phyloP scores from a whole-genome alignment of 192 early-diverging fungal species.

The Linnemannia elongata region DNA sequence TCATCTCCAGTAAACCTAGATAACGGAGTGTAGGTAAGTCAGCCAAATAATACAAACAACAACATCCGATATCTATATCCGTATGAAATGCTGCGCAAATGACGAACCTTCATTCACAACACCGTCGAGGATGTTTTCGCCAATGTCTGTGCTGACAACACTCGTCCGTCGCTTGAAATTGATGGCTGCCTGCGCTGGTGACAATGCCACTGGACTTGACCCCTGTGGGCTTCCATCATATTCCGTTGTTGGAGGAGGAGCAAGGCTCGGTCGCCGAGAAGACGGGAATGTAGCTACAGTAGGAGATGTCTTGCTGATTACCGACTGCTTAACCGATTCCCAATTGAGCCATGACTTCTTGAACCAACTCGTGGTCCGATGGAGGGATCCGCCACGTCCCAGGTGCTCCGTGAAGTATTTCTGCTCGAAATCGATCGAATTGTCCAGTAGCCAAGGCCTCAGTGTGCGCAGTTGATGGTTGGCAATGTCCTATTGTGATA shows the following conservation, averaged over 20 bases:
- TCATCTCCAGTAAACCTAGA: slow-evolving; percentile 52
- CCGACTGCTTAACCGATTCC: slow-evolving; percentile 37
- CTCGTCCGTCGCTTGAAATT: slow-evolving; percentile 35
- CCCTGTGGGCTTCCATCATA: neutral
- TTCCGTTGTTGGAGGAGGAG: neutral
- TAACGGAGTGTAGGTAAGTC: neutral
- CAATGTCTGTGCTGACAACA: slow-evolving; percentile 43
- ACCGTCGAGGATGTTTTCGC: slow-evolving; percentile 52
- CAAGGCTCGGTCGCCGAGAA: slow-evolving; percentile 1
- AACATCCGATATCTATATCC: neutral
- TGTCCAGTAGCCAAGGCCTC: slow-evolving; percentile 57
- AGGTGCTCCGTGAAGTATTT: slow-evolving; percentile 56
- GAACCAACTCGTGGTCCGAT: slow-evolving; percentile 51
- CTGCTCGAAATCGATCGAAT: slow-evolving; percentile 59
- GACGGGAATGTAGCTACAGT: neutral
- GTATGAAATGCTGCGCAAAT: neutral
- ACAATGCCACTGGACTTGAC: neutral
- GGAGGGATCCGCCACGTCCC: slow-evolving; percentile 29
- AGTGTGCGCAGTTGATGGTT: slow-evolving; percentile 55
- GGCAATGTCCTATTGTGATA: slow-evolving; percentile 52
- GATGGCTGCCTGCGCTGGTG: neutral
- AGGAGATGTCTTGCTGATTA: slow-evolving; percentile 28
- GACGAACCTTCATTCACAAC: slow-evolving; percentile 53
- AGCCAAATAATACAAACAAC: neutral
- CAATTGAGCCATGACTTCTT: slow-evolving; percentile 53